Evolutionary conservation across 495 filamentous ascomycete genomes (phyloP).

Genomic region (Gamarada debralockiae): DNA sequence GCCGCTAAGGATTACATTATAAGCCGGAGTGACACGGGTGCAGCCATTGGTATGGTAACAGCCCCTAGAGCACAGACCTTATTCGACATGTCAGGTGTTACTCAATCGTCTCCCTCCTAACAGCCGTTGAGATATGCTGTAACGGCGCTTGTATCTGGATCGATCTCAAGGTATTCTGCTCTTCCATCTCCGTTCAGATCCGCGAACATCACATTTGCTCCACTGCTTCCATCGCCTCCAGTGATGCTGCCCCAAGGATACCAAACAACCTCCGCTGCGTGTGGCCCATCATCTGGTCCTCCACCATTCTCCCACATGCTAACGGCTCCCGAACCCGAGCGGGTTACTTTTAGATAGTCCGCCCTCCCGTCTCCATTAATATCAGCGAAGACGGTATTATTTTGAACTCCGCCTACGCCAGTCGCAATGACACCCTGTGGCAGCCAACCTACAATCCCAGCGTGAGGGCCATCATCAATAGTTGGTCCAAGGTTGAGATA

Average conservation of each 20-base stretch:
- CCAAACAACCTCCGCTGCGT: neutral
- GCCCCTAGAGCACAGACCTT: too few species aligned
- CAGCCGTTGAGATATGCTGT: slow-evolving; percentile 9
- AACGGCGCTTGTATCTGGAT: neutral
- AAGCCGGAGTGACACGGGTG: too few species aligned
- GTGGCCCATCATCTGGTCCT: neutral
- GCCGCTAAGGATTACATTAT: too few species aligned
- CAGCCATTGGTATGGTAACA: too few species aligned
- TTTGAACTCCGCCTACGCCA: neutral
- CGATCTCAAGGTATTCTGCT: slow-evolving; percentile 1
- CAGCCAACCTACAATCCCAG: neutral
- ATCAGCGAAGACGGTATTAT: slow-evolving; percentile 23
- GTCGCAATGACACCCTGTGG: slow-evolving; percentile 5
- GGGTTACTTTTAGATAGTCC: slow-evolving; percentile 11
- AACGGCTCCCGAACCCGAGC: neutral
- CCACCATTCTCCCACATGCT: neutral
- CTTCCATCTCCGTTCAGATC: slow-evolving; percentile 8
- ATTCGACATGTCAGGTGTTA: too few species aligned
- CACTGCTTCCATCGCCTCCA: slow-evolving; percentile 1
- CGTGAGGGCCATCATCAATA: neutral
- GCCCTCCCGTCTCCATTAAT: slow-evolving; percentile 27
- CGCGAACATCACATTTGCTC: neutral
- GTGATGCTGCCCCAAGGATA: neutral
- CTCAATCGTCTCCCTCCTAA: too few species aligned
- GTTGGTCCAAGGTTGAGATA: neutral